Conservation (phyloP, 768 basidiomycete species). For the Lactifluus pinguis region DNA sequence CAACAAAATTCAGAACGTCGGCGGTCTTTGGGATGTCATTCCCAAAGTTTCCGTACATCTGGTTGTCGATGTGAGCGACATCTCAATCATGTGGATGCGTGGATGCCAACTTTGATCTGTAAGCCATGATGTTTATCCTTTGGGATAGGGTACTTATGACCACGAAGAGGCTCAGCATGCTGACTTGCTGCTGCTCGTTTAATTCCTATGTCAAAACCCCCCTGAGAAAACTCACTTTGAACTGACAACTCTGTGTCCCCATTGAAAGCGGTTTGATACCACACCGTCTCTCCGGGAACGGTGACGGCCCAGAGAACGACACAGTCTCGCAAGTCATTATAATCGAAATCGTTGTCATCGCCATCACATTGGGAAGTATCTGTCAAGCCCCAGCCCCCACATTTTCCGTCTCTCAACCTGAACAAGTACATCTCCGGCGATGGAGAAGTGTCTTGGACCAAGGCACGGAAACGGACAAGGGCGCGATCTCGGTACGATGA, state of each 20-base stretch:
- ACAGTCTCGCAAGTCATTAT: conserved; percentile 50
- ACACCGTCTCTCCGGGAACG: conserved; percentile 58
- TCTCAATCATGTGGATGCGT: background rate
- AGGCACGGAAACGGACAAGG: conserved; percentile 63
- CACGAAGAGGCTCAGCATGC: conserved; percentile 21
- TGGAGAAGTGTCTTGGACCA: conserved; percentile 76
- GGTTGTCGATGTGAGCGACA: conserved; percentile 12
- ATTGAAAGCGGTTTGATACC: conserved; percentile 36
- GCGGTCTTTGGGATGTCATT: conserved; percentile 46
- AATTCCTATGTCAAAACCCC: background rate
- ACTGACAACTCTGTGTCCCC: conserved; percentile 9
- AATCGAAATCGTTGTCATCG: conserved; percentile 31
- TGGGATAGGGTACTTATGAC: conserved; percentile 61
- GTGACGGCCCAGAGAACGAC: conserved; percentile 63
- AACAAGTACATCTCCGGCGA: conserved; percentile 68
- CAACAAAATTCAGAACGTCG: conserved; percentile 60
- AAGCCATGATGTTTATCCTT: conserved; percentile 51
- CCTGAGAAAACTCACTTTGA: conserved; percentile 16
- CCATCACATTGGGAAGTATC: conserved; percentile 25
- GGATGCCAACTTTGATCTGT: conserved; percentile 51
- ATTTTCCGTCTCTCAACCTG: conserved; percentile 31
- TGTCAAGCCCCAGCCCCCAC: conserved; percentile 69
- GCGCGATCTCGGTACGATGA: conserved; percentile 40
- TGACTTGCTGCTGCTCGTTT: background rate
- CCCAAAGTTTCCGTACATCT: conserved; percentile 51